Base-by-base conservation (phyloP, 2,329 filamentous ascomycete genomes). In the Fusarium sp. region DNA sequence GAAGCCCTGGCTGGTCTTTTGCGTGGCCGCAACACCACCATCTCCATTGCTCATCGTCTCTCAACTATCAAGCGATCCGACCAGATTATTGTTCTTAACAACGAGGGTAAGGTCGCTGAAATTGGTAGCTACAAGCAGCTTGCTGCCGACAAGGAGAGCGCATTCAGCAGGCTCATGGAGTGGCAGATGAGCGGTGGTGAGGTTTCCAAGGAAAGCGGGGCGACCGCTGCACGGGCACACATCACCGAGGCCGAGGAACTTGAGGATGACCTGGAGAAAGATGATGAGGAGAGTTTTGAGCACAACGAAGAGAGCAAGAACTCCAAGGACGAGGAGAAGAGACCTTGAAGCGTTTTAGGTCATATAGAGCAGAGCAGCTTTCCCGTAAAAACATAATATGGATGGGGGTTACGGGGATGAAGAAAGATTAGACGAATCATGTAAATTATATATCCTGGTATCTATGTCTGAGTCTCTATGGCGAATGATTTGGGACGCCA, bases 41-140 rank as follows among this genome's bases (percentile, higher is more conserved):
- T 99, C 78, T 97, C 93, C 57, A 99, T 99, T 76, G 97, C 96
- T 1, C 96, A 99, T 82, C 90, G 97, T 50, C 86, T 99, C 7
- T 97, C 93, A 3, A 99, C 96, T 1, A 99, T 99, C 82, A 97
- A 98, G 82, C 89, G 96, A 63, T 97, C 93, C 4, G 96, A 99
- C 78, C 91, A 91, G 70, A 97, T 99, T 78, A 96, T 99, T 73
- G 95, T 97, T 30, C 90, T 99, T 42, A 92, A 92, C 65, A 89
- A 87, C 60, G 91, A 98, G 76, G 97, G 96, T 68, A 91, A 88
- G 63, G 95, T 99, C 6, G 96, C 95, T 5, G 95, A 99, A 80
- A 92, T 92, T 70, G 96, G 96, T 60, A 92, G 91, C 62, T 99
- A 97, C 79, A 83, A 86, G 25, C 88, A 94, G 70, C 87, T 99